Percentiles rank a stretch among this genome's conserved stretches.
Conservation (phyloP, 805 yeast species). For the Candida peoriensis region DNA sequence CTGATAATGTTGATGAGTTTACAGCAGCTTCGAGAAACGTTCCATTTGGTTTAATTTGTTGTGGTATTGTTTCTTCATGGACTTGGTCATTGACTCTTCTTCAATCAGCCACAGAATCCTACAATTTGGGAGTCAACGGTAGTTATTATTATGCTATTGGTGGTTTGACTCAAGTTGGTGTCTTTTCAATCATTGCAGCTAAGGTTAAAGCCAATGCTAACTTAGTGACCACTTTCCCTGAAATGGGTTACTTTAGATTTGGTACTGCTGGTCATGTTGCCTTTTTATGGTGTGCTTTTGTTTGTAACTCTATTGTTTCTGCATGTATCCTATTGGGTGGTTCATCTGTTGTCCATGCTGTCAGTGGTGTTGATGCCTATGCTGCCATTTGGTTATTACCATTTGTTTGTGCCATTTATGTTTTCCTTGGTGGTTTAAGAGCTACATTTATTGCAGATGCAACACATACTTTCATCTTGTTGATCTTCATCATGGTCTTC, state of each 20-base stretch:
- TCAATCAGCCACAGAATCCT: slow-evolving; percentile 28
- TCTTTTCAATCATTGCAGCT: slow-evolving; percentile 32
- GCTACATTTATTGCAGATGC: slow-evolving; percentile 51
- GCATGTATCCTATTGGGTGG: slow-evolving; percentile 41
- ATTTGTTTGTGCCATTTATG: slow-evolving; percentile 44
- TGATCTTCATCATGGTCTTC: slow-evolving; percentile 33
- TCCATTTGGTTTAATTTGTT: slow-evolving; percentile 37
- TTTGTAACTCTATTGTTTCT: slow-evolving; percentile 35
- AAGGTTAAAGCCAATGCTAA: slow-evolving; percentile 33
- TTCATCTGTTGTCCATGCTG: slow-evolving; percentile 34
- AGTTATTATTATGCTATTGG: slow-evolving; percentile 24
- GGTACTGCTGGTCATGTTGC: slow-evolving; percentile 37
- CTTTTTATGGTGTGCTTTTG: slow-evolving; percentile 33
- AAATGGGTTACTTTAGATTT: slow-evolving; percentile 35
- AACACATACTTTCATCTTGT: slow-evolving; percentile 41
- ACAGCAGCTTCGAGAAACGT: slow-evolving; percentile 41
- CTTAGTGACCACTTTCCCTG: slow-evolving; percentile 36
- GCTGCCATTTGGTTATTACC: slow-evolving; percentile 45
- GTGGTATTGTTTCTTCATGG: slow-evolving; percentile 40
- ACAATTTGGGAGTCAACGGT: slow-evolving; percentile 28
- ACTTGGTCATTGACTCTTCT: slow-evolving; percentile 30
- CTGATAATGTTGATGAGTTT: slow-evolving; percentile 33
- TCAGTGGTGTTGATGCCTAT: slow-evolving; percentile 40
- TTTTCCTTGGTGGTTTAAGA: slow-evolving; percentile 46
- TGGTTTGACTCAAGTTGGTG: slow-evolving; percentile 24